These are phyloP conservation scores for Symbiodinium pilosum DNA, from an alignment of 73 alveolate species.

Conservation along the genomic window DNA sequence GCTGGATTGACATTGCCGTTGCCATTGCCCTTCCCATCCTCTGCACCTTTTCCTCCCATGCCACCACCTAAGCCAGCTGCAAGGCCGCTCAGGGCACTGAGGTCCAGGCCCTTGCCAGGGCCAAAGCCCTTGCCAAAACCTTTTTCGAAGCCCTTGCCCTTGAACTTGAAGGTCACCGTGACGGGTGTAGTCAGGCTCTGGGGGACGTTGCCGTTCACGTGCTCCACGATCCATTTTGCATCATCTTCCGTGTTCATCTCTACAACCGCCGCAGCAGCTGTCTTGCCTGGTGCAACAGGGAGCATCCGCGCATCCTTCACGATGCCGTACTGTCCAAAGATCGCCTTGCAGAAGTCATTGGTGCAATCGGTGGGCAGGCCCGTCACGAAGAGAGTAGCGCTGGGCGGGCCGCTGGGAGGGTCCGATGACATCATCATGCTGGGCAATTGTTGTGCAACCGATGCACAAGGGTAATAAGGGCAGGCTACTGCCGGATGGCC, in stretches of 20 bases:
- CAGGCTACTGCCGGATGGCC: too few relatives aligned
- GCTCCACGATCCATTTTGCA: conserved; percentile 84
- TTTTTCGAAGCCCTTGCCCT: not conserved
- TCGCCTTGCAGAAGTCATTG: not conserved
- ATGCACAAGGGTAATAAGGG: too few relatives aligned
- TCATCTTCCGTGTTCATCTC: conserved; percentile 60
- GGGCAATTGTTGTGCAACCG: too few relatives aligned
- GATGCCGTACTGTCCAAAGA: conserved; percentile 74
- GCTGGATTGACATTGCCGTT: not conserved
- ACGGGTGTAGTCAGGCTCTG: conserved; percentile 68
- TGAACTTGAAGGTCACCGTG: conserved; percentile 38
- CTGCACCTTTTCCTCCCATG: not conserved
- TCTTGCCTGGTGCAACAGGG: conserved; percentile 68
- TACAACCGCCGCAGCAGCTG: conserved; percentile 61
- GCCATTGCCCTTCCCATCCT: not conserved
- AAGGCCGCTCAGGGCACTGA: not conserved
- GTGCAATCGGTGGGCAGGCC: conserved; percentile 66
- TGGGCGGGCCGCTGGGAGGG: conserved; percentile 44
- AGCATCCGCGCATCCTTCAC: conserved; percentile 58
- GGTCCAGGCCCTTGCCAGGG: not conserved
- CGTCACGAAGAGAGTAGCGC: conserved; percentile 65
- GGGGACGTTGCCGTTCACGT: conserved; percentile 87
- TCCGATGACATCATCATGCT: too few relatives aligned
- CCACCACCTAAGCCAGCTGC: not conserved
- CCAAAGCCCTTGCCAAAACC: not conserved